Evolutionary conservation across 179 eudicot genomes (phyloP), one percentile per base, ranked within the genome.

Genomic region (Sideroxylon spinosum): DNA sequence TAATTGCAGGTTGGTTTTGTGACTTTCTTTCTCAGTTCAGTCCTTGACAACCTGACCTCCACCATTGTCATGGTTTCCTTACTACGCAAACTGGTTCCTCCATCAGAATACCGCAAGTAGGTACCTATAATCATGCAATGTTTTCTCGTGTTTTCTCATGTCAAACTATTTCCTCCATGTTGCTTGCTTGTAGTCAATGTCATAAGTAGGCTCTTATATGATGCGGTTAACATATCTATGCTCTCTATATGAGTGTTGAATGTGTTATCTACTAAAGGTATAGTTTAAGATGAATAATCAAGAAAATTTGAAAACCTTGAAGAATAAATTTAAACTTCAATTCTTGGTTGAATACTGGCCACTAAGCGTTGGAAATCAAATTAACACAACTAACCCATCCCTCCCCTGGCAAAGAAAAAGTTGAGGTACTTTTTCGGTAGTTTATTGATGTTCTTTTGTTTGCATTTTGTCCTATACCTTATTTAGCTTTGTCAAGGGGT

Each of bases 1-100:
- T 79, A 9, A 37, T 78, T 91, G 87, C 98, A 95, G 98, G 85
- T 95, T 80, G 98, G 98, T 74, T 88, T 93, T 80, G 95, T 95
- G 73, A 91, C 98, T 67, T 95, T 95, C 84, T 90, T 90, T 86
- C 90, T 95, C 70, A 95, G 98, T 85, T 62, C 98, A 71, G 82
- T 95, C 66, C 98, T 94, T 75, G 97, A 92, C 92, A 94, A 94
- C 85, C 86, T 94, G 88, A 94, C 98, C 76, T 87, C 95, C 72
- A 95, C 98, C 49, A 95, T 95, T 73, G 93, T 95, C 83, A 95
- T 95, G 98, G 97, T 95, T 71, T 93, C 98, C 66, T 83, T 95
- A 78, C 80, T 95, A 80, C 88, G 98, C 85, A 93, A 93, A 78
- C 85, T 95, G 74, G 91, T 93, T 57, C 97, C 98, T 60, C 91